phyloP scores from a whole-genome alignment of 306 rosid species.

The Rosa multiflora region DNA sequence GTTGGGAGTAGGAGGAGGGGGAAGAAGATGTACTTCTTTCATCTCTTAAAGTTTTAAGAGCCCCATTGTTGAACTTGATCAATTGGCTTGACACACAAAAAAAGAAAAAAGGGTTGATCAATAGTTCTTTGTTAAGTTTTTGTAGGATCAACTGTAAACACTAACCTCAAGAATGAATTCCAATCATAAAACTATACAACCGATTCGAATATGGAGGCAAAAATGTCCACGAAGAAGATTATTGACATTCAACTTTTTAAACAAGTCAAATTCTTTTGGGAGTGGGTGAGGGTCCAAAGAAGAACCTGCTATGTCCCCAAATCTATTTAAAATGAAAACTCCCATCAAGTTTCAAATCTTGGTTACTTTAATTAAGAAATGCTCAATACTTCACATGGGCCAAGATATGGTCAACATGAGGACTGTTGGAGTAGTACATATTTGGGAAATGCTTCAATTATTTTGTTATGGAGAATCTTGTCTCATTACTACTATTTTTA shows the following conservation, averaged over 20 bases:
- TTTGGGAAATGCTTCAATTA: neutral
- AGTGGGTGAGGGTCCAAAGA: neutral
- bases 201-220: neutral
- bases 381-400: slow-evolving; percentile 15
- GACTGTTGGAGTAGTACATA: neutral
- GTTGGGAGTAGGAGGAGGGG: too few species aligned
- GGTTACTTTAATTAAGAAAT: neutral
- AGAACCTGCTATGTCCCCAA: slow-evolving; percentile 8
- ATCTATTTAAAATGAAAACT: neutral
- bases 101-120: too few species aligned
- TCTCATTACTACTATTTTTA: neutral
- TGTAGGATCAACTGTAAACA: neutral
- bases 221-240: neutral
- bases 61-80: too few species aligned
- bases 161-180: neutral
- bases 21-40: too few species aligned
- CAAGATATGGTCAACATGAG: neutral
- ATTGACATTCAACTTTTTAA: neutral
- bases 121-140: too few species aligned
- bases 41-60: too few species aligned
- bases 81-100: too few species aligned
- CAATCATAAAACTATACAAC: neutral
- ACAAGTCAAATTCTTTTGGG: neutral
- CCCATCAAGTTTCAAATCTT: neutral
- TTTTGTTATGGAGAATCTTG: neutral